A percentile compares a stretch with the other conserved stretches of the same genome.
Conservation (phyloP, 2,329 filamentous ascomycete genomes). For the Lecanicillium sp. region DNA sequence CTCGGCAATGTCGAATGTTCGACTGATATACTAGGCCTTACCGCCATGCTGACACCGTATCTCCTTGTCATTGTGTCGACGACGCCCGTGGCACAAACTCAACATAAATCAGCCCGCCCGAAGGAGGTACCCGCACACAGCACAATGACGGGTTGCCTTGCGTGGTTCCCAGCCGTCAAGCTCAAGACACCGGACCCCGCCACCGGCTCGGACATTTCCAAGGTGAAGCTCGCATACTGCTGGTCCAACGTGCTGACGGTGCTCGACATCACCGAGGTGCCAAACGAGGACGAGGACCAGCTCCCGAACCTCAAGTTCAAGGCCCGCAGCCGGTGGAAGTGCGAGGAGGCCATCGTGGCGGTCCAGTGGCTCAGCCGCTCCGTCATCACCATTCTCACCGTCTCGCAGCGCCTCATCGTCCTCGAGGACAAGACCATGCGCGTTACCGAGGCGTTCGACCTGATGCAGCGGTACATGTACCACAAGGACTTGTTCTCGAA, state of each 20-base stretch:
- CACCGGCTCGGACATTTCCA: slow-evolving; percentile 63
- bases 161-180: slow-evolving; percentile 96
- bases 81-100: slow-evolving; percentile 90
- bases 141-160: slow-evolving; percentile 85
- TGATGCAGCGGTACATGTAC: slow-evolving; percentile 87
- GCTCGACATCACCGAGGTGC: slow-evolving; percentile 74
- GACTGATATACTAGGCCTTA: slow-evolving; percentile 82
- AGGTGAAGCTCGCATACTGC: slow-evolving; percentile 89
- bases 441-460: slow-evolving; percentile 90
- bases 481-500: slow-evolving; percentile 85
- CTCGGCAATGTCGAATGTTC: slow-evolving; percentile 89
- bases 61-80: slow-evolving; percentile 95
- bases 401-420: slow-evolving; percentile 88
- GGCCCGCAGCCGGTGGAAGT: slow-evolving; percentile 81
- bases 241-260: slow-evolving; percentile 98
- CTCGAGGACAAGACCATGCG: slow-evolving; percentile 84
- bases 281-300: slow-evolving; percentile 64
- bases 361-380: slow-evolving; percentile 96
- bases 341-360: slow-evolving; percentile 90
- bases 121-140: slow-evolving; percentile 88
- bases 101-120: slow-evolving; percentile 85
- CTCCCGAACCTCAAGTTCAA: slow-evolving; percentile 74
- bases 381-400: slow-evolving; percentile 84
- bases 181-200: slow-evolving; percentile 69
- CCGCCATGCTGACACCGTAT: slow-evolving; percentile 93